A percentile compares a stretch with the other conserved stretches of the same genome.
phyloP scores from a whole-genome alignment of 2,329 filamentous ascomycete genomes.

The Rhynchosporium secalis region DNA sequence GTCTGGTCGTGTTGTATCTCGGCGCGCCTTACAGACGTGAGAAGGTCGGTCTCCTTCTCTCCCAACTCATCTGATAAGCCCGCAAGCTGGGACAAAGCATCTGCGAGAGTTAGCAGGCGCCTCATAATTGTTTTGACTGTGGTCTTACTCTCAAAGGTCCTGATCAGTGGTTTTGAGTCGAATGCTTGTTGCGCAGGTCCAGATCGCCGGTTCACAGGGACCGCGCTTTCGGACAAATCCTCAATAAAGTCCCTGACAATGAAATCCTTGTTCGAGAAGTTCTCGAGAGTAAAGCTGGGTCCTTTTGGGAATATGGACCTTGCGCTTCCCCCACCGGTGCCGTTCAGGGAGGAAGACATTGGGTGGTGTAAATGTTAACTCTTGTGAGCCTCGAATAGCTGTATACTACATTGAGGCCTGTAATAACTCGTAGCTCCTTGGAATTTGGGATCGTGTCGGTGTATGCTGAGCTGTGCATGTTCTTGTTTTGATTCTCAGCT shows the following conservation, averaged over 20 bases:
- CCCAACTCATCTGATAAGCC: slow-evolving; percentile 80
- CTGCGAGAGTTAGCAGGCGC: slow-evolving; percentile 44
- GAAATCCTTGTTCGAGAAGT: slow-evolving; percentile 88
- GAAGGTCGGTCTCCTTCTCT: slow-evolving; percentile 84
- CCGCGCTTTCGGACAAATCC: slow-evolving; percentile 79
- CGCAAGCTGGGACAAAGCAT: slow-evolving; percentile 66
- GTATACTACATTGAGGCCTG: slow-evolving; percentile 31
- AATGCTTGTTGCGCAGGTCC: slow-evolving; percentile 66
- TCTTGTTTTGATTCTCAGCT: background rate
- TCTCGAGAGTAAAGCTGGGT: slow-evolving; percentile 83
- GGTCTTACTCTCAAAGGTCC: slow-evolving; percentile 77
- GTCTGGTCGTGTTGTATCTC: slow-evolving; percentile 92
- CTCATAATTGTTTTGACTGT: background rate
- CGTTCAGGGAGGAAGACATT: slow-evolving; percentile 37
- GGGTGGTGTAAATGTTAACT: slow-evolving; percentile 16
- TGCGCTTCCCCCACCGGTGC: slow-evolving; percentile 29
- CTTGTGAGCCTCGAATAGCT: slow-evolving; percentile 16
- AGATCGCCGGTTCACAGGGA: slow-evolving; percentile 78
- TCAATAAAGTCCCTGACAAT: slow-evolving; percentile 99
- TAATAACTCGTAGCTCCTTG: slow-evolving; percentile 13
- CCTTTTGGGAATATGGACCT: slow-evolving; percentile 70
- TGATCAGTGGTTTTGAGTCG: slow-evolving; percentile 94
- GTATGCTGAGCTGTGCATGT: slow-evolving; percentile 7
- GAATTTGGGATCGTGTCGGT: background rate
- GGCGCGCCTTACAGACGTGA: slow-evolving; percentile 84